These are phyloP conservation scores for Epichloe coenophiala DNA, from an alignment of 2,329 filamentous ascomycete species.

Conservation along the genomic window DNA sequence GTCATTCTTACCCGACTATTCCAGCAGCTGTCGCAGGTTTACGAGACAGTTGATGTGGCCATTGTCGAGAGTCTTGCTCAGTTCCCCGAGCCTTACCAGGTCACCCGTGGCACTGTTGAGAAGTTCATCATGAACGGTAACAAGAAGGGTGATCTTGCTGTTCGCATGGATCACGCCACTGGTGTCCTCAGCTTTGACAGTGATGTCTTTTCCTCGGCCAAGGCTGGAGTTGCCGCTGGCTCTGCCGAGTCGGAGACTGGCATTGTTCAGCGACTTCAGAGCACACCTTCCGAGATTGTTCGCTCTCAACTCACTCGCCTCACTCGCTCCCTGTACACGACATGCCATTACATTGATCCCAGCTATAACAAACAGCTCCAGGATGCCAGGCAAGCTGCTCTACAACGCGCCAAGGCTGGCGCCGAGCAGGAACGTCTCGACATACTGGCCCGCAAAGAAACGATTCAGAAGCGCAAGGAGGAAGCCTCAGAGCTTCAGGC, in stretches of 20 bases:
- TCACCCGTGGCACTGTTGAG: constrained; percentile 80
- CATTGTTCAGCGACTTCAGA: constrained; percentile 88
- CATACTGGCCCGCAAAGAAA: constrained; percentile 69
- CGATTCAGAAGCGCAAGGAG: constrained; percentile 96
- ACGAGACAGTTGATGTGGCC: constrained; percentile 88
- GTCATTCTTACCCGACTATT: constrained; percentile 96
- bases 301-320: constrained; percentile 87
- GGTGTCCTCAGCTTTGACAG: constrained; percentile 95
- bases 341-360: constrained; percentile 91
- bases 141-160: constrained; percentile 97
- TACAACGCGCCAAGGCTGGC: constrained; percentile 70
- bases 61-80: constrained; percentile 90
- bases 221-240: constrained; percentile 71
- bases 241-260: constrained; percentile 77
- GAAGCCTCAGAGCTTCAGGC: constrained; percentile 81
- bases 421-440: constrained; percentile 86
- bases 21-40: constrained; percentile 97
- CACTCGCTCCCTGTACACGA: constrained; percentile 80
- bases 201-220: constrained; percentile 94
- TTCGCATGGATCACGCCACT: constrained; percentile 90
- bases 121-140: constrained; percentile 99
- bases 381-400: constrained; percentile 65
- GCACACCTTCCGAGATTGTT: constrained; percentile 94
- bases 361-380: constrained; percentile 71
- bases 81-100: constrained; percentile 94